Evolutionary conservation across 306 rosid genomes (phyloP).

Genomic region (Lathyrus sativus): DNA sequence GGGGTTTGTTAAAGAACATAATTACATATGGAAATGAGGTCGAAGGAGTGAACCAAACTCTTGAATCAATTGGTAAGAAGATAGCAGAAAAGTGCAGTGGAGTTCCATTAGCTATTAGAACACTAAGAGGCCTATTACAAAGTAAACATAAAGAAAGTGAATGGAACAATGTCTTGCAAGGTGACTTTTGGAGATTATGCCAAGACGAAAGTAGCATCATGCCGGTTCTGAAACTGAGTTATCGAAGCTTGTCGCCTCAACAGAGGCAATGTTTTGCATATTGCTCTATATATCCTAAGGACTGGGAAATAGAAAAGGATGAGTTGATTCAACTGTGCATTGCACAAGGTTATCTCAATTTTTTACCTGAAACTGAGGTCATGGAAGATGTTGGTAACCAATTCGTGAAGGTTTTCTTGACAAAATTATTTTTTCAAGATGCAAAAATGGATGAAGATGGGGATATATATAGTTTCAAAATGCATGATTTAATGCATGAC

Average conservation of each 20-base stretch:
- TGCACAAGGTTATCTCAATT: background rate
- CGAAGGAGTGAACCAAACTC: background rate
- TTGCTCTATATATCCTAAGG: constrained; percentile 16
- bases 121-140: constrained; percentile 11
- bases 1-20: background rate
- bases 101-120: background rate
- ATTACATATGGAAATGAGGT: background rate
- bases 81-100: background rate
- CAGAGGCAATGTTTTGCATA: constrained; percentile 3
- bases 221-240: constrained; percentile 18
- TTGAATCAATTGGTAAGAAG: constrained; percentile 10
- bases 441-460: background rate
- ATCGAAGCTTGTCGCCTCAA: constrained; percentile 7
- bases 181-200: constrained; percentile 2
- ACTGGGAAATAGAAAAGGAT: background rate
- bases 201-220: background rate
- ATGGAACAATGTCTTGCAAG: constrained; percentile 11
- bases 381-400: constrained; percentile 1
- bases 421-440: background rate
- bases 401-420: background rate
- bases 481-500: constrained; percentile 12
- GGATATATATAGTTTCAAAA: background rate
- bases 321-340: constrained; percentile 13
- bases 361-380: background rate
- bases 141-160: background rate